Evolutionary conservation across 179 eudicot genomes (phyloP).

Genomic region (Sideroxylon spinosum): DNA sequence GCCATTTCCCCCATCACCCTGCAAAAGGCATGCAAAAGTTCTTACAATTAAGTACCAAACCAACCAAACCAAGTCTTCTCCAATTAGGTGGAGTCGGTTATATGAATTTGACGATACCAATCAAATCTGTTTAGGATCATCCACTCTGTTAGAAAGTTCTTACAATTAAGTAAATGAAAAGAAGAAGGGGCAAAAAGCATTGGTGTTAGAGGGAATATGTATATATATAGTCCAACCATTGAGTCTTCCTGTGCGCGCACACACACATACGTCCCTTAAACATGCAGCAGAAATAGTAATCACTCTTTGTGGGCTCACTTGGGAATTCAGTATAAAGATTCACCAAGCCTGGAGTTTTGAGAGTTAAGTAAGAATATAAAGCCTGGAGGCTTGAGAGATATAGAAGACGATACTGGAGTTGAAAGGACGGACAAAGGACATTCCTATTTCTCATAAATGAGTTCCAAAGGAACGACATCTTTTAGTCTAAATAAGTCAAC

Average conservation of each 20-base stretch:
- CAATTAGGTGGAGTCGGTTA: no score
- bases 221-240: no score
- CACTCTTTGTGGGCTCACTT: not conserved
- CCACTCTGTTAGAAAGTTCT: no score
- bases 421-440: not conserved
- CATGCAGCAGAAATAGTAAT: not conserved
- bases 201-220: no score
- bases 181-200: no score
- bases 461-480: not conserved
- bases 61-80: no score
- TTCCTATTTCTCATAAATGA: not conserved
- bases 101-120: no score
- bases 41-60: not conserved
- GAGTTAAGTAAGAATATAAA: no score
- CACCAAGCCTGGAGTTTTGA: not conserved
- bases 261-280: not conserved
- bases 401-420: not conserved
- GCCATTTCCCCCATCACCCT: slow-evolving; percentile 53
- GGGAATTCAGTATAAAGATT: not conserved
- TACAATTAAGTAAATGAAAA: not conserved
- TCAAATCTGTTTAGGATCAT: no score
- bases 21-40: slow-evolving; percentile 16
- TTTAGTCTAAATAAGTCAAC: no score
- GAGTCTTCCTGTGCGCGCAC: not conserved
- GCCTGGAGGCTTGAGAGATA: not conserved